Evolutionary conservation across 2,329 filamentous ascomycete genomes (phyloP), one percentile per base, ranked within the genome.

Genomic region (Aspergillus sp.): DNA sequence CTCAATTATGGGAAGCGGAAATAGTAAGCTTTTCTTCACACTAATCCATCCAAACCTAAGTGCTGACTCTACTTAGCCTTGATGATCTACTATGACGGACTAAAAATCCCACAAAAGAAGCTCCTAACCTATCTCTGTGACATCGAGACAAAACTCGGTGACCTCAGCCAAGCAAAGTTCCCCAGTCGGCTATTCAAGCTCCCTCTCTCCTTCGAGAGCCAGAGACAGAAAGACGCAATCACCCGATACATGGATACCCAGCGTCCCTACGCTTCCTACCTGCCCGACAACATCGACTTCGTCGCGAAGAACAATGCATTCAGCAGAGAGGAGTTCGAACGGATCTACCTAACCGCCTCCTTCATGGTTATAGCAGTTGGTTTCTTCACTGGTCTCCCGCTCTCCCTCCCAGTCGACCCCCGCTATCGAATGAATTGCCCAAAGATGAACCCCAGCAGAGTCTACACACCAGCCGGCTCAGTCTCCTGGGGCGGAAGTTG

Each of bases 271-370:
- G 87, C 87, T 0, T 81, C 84, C 0, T 89, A 87, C 68, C 77
- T 89, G 0, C 87, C 87, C 0, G 84, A 85, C 64, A 88, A 88
- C 57, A 77, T 88, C 42, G 78, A 82, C 1, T 89, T 88, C 58
- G 71, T 79, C 6, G 82, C 82, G 1, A 80, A 80, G 63, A 84
- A 83, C 69, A 85, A 85, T 63, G 83, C 81, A 3, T 80, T 86
- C 59, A 72, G 69, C 1, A 70, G 77, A 1, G 74, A 81, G 44
- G 78, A 84, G 60, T 73, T 85, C 3, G 78, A 82, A 44, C 74
- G 82, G 2, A 83, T 84, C 50, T 82, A 82, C 62, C 75, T 84
- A 7, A 81, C 73, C 3, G 79, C 80, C 25, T 77, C 77, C 7
- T 78, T 84, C 57, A 82, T 85, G 76, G 72, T 82, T 6, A 81